Evolutionary conservation across 352 stramenopile genomes (phyloP).

Genomic region (Phytopythium cucurbitacearum): DNA sequence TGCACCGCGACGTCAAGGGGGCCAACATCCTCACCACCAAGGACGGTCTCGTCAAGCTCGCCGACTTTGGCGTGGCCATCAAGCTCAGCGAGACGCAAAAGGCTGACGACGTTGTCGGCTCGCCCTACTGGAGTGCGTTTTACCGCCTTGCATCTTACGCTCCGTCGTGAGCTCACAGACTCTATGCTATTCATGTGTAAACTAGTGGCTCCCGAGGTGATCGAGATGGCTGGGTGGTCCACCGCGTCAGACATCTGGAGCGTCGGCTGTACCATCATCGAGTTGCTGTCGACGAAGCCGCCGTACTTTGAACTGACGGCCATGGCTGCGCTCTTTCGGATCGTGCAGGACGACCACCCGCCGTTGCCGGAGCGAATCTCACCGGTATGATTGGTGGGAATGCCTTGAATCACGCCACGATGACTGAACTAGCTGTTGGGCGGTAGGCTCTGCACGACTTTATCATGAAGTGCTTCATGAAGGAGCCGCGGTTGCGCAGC

Average conservation of each 20-base stretch:
- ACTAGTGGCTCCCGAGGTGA: slow-evolving; percentile 93
- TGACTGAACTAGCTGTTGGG: neutral
- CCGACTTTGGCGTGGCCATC: slow-evolving; percentile 91
- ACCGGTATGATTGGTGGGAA: slow-evolving; percentile 28
- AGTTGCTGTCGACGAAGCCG: slow-evolving; percentile 91
- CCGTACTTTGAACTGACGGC: slow-evolving; percentile 92
- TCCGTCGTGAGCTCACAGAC: neutral
- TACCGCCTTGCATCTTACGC: neutral
- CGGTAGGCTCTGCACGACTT: slow-evolving; percentile 86
- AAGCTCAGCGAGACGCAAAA: slow-evolving; percentile 87
- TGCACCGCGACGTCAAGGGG: slow-evolving; percentile 92
- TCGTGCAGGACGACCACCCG: slow-evolving; percentile 92
- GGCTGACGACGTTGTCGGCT: slow-evolving; percentile 89
- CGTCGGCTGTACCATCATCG: slow-evolving; percentile 94
- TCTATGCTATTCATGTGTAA: slow-evolving; percentile 4
- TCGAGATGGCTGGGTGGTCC: slow-evolving; percentile 92
- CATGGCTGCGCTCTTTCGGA: slow-evolving; percentile 90
- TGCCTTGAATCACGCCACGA: neutral
- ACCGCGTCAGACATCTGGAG: slow-evolving; percentile 94
- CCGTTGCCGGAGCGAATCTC: slow-evolving; percentile 88
- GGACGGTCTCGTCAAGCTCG: slow-evolving; percentile 89
- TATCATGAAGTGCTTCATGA: slow-evolving; percentile 92
- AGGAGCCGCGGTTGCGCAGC: slow-evolving; percentile 78
- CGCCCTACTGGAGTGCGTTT: slow-evolving; percentile 91
- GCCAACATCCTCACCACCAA: slow-evolving; percentile 94